phyloP scores from a whole-genome alignment of 2,329 filamentous ascomycete species.

The Colletotrichum spaethianum region DNA sequence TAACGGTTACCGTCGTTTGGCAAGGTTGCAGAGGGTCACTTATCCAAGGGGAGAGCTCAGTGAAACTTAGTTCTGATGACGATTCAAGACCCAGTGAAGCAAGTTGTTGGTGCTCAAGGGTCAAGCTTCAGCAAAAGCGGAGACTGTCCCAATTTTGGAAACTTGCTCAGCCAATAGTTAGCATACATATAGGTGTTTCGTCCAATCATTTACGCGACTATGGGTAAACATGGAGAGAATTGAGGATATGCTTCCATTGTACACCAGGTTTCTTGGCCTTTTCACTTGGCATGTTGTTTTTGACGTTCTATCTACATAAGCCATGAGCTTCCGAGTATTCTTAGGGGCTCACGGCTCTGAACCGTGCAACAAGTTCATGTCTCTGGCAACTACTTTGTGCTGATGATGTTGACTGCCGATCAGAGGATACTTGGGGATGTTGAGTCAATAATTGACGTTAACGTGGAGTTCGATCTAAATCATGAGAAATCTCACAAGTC shows the following conservation, averaged over 20 bases:
- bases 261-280: neutral
- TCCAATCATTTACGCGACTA: neutral
- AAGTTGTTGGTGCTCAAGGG: neutral
- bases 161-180: neutral
- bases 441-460: neutral
- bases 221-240: too few relatives aligned
- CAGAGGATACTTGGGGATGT: neutral
- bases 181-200: neutral
- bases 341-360: too few relatives aligned
- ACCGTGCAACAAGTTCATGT: too few relatives aligned
- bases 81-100: neutral
- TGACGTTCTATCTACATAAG: neutral
- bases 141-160: neutral
- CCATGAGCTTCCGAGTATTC: neutral
- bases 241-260: too few relatives aligned
- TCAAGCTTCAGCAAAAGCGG: conserved; percentile 12
- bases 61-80: neutral
- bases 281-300: neutral
- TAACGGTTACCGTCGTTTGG: neutral
- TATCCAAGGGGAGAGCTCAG: neutral
- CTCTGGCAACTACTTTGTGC: neutral
- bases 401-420: neutral
- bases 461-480: neutral
- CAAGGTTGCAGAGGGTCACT: neutral
- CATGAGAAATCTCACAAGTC: neutral